Base-by-base conservation (phyloP, 164 flowering plant genomes). In the Euptelea pleiosperma region DNA sequence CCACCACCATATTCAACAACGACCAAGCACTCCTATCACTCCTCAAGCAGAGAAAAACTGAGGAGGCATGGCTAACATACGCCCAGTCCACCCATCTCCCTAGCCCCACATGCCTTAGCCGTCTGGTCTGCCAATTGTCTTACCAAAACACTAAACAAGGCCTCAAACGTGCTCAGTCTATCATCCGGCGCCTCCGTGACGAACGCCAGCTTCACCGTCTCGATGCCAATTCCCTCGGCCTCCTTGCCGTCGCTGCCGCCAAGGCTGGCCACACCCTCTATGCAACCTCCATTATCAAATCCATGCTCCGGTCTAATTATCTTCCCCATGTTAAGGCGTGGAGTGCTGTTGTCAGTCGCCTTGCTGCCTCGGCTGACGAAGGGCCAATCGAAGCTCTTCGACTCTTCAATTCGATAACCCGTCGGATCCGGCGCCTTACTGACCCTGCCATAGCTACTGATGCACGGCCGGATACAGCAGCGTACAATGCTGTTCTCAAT, bases 261-360 rank as follows among this genome's bases (percentile, higher is more conserved):
- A 84, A 85, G 48, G 67, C 79, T 8, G 96, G 89, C 24, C 82
- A 84, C 53, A 70, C 75, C n/a, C 78, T 70, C 12, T 90, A 85
- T 57, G 90, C 97, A n/a, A 19, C 75, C 14, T 83, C 96, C 29
- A 48, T 93, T 28, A 52, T 93, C 57, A 82, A 81, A 64, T 90
- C 95, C 71, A 93, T 93, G 99, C 90, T 93, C 22, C 75, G 79
- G 8, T 82, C 96, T 16, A 82, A 85, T 12, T 86, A 88, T 62
- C 80, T 93, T 1, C 99, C 97, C 28, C 94, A 93, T 64, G 93
- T 90, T 60, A 93, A 90, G 67, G 96, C 99, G 0, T 93, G 99
- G 99, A 88, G 95, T 46, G 89, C 97, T 22, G 96, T 86, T 18
- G 85, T 86, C 6, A 81, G 88, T 66, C 80, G 89, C 21, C 91